These are phyloP conservation scores for Starmerella geochares DNA, from an alignment of 805 yeast species.

Conservation along the genomic window DNA sequence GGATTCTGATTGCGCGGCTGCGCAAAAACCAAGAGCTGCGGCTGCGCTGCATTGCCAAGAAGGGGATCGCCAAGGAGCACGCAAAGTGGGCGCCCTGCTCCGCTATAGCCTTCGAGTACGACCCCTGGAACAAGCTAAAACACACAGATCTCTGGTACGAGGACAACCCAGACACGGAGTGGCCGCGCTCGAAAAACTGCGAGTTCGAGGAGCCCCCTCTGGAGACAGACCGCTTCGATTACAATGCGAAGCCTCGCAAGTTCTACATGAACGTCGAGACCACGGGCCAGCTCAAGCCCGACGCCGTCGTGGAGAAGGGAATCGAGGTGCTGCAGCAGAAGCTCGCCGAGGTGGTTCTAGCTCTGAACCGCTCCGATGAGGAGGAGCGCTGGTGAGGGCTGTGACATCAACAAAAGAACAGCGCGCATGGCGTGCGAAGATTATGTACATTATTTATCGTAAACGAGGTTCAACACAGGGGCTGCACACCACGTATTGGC, in stretches of 20 bases:
- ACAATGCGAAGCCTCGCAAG: conserved; percentile 65
- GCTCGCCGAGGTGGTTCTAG: conserved; percentile 74
- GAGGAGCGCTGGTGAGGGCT: conserved; percentile 19
- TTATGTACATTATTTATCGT: neutral
- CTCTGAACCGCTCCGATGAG: conserved; percentile 36
- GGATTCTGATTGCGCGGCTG: conserved; percentile 83
- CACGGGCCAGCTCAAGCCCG: conserved; percentile 78
- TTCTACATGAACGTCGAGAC: conserved; percentile 89
- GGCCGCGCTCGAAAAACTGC: conserved; percentile 84
- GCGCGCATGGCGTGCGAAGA: neutral
- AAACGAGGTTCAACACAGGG: neutral
- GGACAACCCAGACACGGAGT: conserved; percentile 73
- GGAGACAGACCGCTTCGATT: conserved; percentile 78
- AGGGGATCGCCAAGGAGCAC: conserved; percentile 94
- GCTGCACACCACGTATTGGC: too few relatives aligned
- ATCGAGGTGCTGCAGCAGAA: conserved; percentile 78
- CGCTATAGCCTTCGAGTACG: conserved; percentile 93
- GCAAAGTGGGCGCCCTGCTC: conserved; percentile 98
- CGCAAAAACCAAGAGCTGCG: conserved; percentile 86
- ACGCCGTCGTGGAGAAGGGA: conserved; percentile 78
- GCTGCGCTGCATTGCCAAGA: conserved; percentile 87
- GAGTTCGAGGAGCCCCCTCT: conserved; percentile 95
- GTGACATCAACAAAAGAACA: neutral
- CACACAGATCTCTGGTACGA: conserved; percentile 98
- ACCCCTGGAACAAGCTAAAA: conserved; percentile 95